Conservation (phyloP, 1,284 basidiomycete genomes). For the Ceratobasidium sp. region DNA sequence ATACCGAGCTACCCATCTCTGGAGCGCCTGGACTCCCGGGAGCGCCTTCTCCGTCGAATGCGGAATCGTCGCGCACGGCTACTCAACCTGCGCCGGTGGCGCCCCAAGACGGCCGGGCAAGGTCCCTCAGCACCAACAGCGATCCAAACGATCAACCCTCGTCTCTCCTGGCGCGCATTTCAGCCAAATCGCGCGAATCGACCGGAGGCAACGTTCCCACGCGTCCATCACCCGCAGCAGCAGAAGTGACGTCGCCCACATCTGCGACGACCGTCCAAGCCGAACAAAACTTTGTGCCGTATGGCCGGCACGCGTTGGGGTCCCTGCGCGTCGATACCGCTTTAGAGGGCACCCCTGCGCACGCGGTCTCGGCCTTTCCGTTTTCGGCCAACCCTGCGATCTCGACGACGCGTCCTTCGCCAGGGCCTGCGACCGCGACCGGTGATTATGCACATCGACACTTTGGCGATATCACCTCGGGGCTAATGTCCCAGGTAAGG, state of each 20-base stretch:
- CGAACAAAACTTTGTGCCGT: slow-evolving; percentile 42
- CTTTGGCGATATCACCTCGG: slow-evolving; percentile 41
- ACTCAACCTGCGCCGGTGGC: slow-evolving; percentile 27
- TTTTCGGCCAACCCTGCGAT: slow-evolving; percentile 44
- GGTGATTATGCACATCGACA: slow-evolving; percentile 44
- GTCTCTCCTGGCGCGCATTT: slow-evolving; percentile 79
- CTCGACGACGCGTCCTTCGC: slow-evolving; percentile 44
- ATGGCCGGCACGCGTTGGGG: slow-evolving; percentile 29
- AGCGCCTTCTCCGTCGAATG: slow-evolving; percentile 55
- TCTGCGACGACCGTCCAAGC: slow-evolving; percentile 41
- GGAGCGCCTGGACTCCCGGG: slow-evolving; percentile 67
- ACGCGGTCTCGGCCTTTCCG: slow-evolving; percentile 42
- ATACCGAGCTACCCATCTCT: slow-evolving; percentile 79
- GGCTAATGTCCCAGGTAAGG: slow-evolving; percentile 43
- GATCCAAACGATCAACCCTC: slow-evolving; percentile 72
- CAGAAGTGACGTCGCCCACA: slow-evolving; percentile 38
- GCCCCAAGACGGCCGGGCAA: slow-evolving; percentile 65
- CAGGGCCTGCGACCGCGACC: slow-evolving; percentile 42
- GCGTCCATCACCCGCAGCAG: slow-evolving; percentile 21
- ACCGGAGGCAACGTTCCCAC: slow-evolving; percentile 17
- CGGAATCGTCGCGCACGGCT: slow-evolving; percentile 20
- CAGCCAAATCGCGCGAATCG: slow-evolving; percentile 60
- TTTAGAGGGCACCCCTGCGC: slow-evolving; percentile 28
- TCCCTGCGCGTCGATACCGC: slow-evolving; percentile 35
- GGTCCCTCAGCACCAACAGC: slow-evolving; percentile 77